phyloP scores from a whole-genome alignment of 1,284 basidiomycete species.

The Naganishia albida region DNA sequence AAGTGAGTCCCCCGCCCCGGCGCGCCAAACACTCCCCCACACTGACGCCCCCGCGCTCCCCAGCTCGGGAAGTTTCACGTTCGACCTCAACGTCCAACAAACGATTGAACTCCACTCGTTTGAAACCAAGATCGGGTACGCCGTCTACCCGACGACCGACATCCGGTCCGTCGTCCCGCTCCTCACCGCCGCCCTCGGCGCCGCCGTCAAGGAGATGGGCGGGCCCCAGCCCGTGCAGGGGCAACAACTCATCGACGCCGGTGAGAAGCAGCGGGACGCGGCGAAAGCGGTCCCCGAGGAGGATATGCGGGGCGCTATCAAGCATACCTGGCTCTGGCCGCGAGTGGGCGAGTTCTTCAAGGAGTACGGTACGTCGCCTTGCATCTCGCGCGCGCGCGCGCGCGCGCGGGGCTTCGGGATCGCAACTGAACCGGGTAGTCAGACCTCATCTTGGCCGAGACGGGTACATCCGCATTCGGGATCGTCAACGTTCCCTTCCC shows the following conservation, averaged over 20 bases:
- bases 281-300: slow-evolving; percentile 39
- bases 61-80: slow-evolving; percentile 57
- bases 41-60: too few relatives aligned
- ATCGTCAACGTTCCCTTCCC: slow-evolving; percentile 76
- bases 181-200: slow-evolving; percentile 49
- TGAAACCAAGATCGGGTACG: slow-evolving; percentile 61
- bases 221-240: slow-evolving; percentile 37
- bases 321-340: slow-evolving; percentile 85
- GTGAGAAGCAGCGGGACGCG: slow-evolving; percentile 37
- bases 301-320: slow-evolving; percentile 56
- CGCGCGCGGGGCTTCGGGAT: neutral
- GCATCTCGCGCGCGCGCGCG: neutral
- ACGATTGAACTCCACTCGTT: slow-evolving; percentile 76
- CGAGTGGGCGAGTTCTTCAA: slow-evolving; percentile 75
- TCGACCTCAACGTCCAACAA: slow-evolving; percentile 56
- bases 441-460: slow-evolving; percentile 80
- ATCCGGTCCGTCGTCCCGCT: slow-evolving; percentile 56
- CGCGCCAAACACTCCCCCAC: too few relatives aligned
- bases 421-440: neutral
- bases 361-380: slow-evolving; percentile 56
- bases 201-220: slow-evolving; percentile 38
- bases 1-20: slow-evolving; percentile 58
- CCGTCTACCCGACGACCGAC: slow-evolving; percentile 56
- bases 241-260: slow-evolving; percentile 35
- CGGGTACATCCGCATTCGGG: slow-evolving; percentile 67